These are phyloP conservation scores for Hylodesmum podocarpum DNA, from an alignment of 306 rosid species.

Conservation along the genomic window DNA sequence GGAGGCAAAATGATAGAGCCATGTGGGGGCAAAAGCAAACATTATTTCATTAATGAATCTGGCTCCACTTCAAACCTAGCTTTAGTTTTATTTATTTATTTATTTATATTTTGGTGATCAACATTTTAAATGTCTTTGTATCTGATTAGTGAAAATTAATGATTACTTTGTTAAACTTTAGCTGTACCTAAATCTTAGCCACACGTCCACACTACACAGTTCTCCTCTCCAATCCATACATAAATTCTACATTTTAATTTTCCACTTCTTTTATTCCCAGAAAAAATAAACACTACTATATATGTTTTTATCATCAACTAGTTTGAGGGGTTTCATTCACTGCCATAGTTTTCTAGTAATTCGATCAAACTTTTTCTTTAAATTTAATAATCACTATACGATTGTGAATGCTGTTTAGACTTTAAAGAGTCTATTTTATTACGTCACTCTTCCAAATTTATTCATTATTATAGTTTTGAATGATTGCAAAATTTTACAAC, in stretches of 20 bases:
- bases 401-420: neutral
- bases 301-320: neutral
- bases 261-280: neutral
- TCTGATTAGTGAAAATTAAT: neutral
- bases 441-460: neutral
- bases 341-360: neutral
- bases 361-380: neutral
- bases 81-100: neutral
- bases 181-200: neutral
- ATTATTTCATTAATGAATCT: constrained; percentile 39
- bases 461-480: neutral
- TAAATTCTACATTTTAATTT: neutral
- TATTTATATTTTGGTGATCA: neutral
- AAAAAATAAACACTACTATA: neutral
- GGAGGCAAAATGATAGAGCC: constrained; percentile 54
- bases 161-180: neutral
- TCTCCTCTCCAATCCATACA: neutral
- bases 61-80: constrained; percentile 39
- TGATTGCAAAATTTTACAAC: neutral
- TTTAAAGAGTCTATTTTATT: neutral
- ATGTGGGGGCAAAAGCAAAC: constrained; percentile 45
- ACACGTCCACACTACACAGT: neutral
- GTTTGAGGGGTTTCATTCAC: neutral
- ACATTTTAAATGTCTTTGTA: neutral
- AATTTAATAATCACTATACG: neutral